These are phyloP conservation scores for Elasticomyces elasticus DNA, from an alignment of 495 filamentous ascomycete species.

Conservation along the genomic window DNA sequence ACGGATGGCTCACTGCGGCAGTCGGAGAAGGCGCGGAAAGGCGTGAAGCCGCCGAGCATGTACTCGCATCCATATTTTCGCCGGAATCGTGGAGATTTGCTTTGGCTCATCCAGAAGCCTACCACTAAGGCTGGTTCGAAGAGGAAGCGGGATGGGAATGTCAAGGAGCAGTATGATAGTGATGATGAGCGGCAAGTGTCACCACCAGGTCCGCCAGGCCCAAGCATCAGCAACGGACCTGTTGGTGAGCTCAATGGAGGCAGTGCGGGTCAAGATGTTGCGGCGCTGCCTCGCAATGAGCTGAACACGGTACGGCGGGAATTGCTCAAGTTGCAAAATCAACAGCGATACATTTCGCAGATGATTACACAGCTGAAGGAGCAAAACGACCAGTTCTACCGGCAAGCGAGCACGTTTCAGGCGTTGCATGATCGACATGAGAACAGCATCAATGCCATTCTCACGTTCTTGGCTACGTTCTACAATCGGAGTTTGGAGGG, in stretches of 20 bases:
- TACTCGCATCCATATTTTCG: constrained; percentile 96
- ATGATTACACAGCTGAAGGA: constrained; percentile 67
- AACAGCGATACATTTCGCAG: constrained; percentile 71
- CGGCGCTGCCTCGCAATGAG: constrained; percentile 62
- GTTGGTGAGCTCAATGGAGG: constrained; percentile 10
- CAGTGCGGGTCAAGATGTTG: constrained; percentile 24
- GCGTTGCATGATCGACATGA: constrained; percentile 89
- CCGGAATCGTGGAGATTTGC: constrained; percentile 78
- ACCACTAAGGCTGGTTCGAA: constrained; percentile 46
- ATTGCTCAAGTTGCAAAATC: constrained; percentile 66
- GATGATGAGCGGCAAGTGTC: constrained; percentile 30
- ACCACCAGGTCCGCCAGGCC: constrained; percentile 13
- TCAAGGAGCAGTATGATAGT: constrained; percentile 46
- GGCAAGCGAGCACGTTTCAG: constrained; percentile 83
- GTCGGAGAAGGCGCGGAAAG: constrained; percentile 69
- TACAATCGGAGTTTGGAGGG: constrained; percentile 72
- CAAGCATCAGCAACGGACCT: constrained; percentile 1
- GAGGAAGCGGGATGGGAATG: constrained; percentile 54
- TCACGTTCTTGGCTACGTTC: constrained; percentile 92
- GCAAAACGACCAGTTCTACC: constrained; percentile 80
- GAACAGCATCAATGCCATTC: constrained; percentile 93
- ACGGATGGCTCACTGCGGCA: constrained; percentile 97
- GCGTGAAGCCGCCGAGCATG: constrained; percentile 86
- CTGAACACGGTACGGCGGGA: constrained; percentile 67
- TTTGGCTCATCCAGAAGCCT: constrained; percentile 97